A percentile compares a stretch with the other conserved stretches of the same genome.
phyloP scores from a whole-genome alignment of 129 eudicot genomes.

The Escallonia herrerae region DNA sequence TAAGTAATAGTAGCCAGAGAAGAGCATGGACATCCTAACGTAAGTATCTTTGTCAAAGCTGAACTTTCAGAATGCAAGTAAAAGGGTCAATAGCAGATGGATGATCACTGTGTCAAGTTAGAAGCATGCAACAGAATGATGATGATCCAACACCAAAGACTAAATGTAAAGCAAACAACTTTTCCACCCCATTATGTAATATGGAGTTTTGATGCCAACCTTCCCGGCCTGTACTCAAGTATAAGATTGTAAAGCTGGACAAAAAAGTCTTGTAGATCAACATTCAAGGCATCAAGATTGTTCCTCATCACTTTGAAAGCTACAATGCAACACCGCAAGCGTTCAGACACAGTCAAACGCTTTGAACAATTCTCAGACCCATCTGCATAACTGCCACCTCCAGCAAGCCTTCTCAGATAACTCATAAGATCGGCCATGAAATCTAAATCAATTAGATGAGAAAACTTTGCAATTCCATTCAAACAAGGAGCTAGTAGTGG shows the following conservation, averaged over 20 bases:
- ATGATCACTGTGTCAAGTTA: no score
- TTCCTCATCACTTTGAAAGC: conserved; percentile 90
- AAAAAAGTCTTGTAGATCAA: conserved; percentile 81
- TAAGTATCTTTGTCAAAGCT: no score
- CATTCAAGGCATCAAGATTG: conserved; percentile 86
- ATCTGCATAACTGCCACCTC: conserved; percentile 25
- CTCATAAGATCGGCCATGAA: conserved; percentile 89
- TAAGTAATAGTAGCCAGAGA: no score
- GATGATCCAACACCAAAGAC: no score
- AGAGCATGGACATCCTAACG: no score
- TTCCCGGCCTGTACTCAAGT: conserved; percentile 78
- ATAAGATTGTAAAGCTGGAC: conserved; percentile 72
- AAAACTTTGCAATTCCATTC: conserved; percentile 77
- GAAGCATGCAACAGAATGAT: no score
- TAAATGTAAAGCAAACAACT: neutral
- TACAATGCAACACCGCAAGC: conserved; percentile 86
- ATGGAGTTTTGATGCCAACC: conserved; percentile 30
- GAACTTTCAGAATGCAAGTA: no score
- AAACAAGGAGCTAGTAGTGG: conserved; percentile 83
- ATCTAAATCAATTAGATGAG: conserved; percentile 83
- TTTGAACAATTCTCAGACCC: conserved; percentile 28
- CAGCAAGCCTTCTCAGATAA: conserved; percentile 78
- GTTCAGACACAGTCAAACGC: conserved; percentile 70
- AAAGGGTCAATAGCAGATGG: no score
- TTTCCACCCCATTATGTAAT: no score